phyloP scores from a whole-genome alignment of 2,329 filamentous ascomycete genomes.

The Hymenoscyphus albidus region DNA sequence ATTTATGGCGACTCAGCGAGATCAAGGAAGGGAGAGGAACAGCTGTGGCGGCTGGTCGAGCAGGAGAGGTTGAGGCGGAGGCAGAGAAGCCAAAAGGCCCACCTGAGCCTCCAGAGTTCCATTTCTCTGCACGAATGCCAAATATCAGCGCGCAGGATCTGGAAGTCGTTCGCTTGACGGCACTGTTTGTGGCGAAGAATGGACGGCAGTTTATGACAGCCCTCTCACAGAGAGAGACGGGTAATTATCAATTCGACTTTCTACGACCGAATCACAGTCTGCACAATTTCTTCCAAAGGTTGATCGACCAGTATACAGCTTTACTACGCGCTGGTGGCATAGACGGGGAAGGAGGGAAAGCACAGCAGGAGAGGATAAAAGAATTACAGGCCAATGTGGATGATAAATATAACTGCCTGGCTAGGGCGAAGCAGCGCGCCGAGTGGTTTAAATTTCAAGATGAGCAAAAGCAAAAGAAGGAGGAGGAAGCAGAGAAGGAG shows the following conservation, averaged over 20 bases:
- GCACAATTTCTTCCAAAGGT: slow-evolving; percentile 89
- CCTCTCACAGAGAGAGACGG: slow-evolving; percentile 80
- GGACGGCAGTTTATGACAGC: slow-evolving; percentile 88
- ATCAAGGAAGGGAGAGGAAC: slow-evolving; percentile 81
- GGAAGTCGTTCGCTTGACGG: slow-evolving; percentile 69
- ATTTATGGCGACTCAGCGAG: slow-evolving; percentile 85
- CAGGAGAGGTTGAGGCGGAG: slow-evolving; percentile 55
- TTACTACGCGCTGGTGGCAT: slow-evolving; percentile 66
- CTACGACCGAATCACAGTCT: slow-evolving; percentile 91
- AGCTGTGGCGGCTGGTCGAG: slow-evolving; percentile 69
- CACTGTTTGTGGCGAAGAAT: slow-evolving; percentile 88
- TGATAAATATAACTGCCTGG: slow-evolving; percentile 76
- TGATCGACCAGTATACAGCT: slow-evolving; percentile 90
- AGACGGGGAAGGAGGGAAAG: slow-evolving; percentile 57
- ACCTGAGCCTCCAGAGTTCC: slow-evolving; percentile 78
- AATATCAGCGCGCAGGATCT: slow-evolving; percentile 95
- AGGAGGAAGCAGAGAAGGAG: slow-evolving; percentile 82
- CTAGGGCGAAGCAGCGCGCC: slow-evolving; percentile 77
- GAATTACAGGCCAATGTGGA: slow-evolving; percentile 71
- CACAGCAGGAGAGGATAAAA: slow-evolving; percentile 67
- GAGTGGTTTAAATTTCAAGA: slow-evolving; percentile 85
- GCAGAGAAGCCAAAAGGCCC: slow-evolving; percentile 74
- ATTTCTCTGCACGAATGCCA: slow-evolving; percentile 94
- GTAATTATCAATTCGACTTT: slow-evolving; percentile 96
- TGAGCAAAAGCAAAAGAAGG: slow-evolving; percentile 80